A percentile compares a stretch with the other conserved stretches of the same genome.
Conservation (phyloP, 2,329 filamentous ascomycete genomes). For the Orbilia blumenaviensis region DNA sequence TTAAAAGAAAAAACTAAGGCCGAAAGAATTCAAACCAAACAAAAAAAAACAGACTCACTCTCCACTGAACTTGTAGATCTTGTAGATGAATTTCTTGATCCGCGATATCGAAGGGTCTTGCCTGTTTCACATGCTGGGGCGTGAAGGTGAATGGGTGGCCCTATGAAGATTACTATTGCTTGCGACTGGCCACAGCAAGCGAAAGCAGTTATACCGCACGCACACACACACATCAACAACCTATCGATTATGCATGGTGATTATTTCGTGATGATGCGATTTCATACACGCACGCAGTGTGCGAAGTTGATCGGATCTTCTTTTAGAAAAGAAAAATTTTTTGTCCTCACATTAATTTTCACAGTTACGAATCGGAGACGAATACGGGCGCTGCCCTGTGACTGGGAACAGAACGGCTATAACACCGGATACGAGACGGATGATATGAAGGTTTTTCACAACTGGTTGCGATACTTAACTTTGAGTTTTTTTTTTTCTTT, state of each 20-base stretch:
- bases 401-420: constrained; percentile 9
- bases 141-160: background rate
- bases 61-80: constrained; percentile 34
- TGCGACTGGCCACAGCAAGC: background rate
- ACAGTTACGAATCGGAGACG: constrained; percentile 11
- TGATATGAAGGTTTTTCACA: background rate
- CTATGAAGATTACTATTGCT: background rate
- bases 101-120: constrained; percentile 24
- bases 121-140: constrained; percentile 9
- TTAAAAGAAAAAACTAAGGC: constrained; percentile 26
- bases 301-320: constrained; percentile 10
- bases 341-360: constrained; percentile 10
- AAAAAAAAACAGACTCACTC: background rate
- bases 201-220: background rate
- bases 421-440: constrained; percentile 3
- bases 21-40: constrained; percentile 26
- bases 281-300: background rate
- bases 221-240: background rate
- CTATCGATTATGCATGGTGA: constrained; percentile 20
- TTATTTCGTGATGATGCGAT: constrained; percentile 14
- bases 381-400: background rate
- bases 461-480: constrained; percentile 25
- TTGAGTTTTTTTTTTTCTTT: constrained; percentile 3
- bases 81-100: constrained; percentile 44
- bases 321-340: background rate